Evolutionary conservation across 108 stramenopile genomes (phyloP).

Genomic region (Pseudonitzschia pungens): DNA sequence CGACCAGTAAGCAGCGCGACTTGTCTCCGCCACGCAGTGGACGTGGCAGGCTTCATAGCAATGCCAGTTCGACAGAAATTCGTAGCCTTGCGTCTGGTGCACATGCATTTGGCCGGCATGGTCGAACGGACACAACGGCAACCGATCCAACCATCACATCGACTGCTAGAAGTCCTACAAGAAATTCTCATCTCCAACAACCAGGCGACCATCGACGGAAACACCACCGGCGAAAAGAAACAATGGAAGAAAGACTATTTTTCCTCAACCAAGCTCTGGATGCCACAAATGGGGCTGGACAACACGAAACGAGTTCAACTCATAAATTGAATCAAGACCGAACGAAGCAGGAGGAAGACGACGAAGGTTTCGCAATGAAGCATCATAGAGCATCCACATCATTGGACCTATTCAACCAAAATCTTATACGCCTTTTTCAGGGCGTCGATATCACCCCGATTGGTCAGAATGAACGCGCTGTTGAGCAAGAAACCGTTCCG

Average conservation of each 20-base stretch:
- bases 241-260: slow-evolving; percentile 13
- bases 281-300: slow-evolving; percentile 1
- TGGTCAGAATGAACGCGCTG: not conserved
- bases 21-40: not conserved
- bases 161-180: not conserved
- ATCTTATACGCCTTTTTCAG: slow-evolving; percentile 10
- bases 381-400: slow-evolving; percentile 8
- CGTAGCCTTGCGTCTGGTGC: not conserved
- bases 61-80: not conserved
- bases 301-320: not conserved
- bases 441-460: not conserved
- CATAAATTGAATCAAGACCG: not conserved
- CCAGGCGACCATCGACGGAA: not conserved
- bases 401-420: slow-evolving; percentile 19
- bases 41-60: not conserved
- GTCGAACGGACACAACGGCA: not conserved
- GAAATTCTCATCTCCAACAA: not conserved
- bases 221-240: slow-evolving; percentile 8
- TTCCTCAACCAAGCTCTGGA: slow-evolving; percentile 17
- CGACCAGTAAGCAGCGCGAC: not conserved
- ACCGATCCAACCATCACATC: not conserved
- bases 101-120: not conserved
- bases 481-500: slow-evolving; percentile 6
- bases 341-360: not conserved
- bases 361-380: not conserved